phyloP scores from a whole-genome alignment of 768 basidiomycete species.

The Candolleomyces eurysporus region DNA sequence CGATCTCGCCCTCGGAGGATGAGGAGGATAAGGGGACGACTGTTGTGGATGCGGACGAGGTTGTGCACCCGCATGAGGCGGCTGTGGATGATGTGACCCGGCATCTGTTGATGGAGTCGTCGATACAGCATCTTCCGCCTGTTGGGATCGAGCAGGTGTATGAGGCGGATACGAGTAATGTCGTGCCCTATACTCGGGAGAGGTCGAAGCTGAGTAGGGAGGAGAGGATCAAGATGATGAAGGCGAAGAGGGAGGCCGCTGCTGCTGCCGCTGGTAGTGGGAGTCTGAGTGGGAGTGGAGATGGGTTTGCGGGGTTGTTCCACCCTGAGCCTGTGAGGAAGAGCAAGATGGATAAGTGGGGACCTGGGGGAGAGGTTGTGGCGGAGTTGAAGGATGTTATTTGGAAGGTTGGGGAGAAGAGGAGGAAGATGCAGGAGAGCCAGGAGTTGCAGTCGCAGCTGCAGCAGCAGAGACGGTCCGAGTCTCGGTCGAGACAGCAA shows the following conservation, averaged over 20 bases:
- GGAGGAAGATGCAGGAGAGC: constrained; percentile 46
- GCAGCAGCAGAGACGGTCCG: neutral
- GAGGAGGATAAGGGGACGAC: constrained; percentile 21
- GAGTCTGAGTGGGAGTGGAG: constrained; percentile 10
- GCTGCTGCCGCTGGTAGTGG: constrained; percentile 1
- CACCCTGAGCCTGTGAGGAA: constrained; percentile 4
- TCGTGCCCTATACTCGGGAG: constrained; percentile 46
- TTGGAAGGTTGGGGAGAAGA: constrained; percentile 77
- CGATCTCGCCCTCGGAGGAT: constrained; percentile 35
- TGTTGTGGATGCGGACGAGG: constrained; percentile 26
- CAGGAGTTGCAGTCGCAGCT: neutral
- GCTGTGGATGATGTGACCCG: constrained; percentile 52
- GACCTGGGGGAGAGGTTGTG: constrained; percentile 76
- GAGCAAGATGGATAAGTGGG: constrained; percentile 50
- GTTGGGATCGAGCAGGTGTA: constrained; percentile 82
- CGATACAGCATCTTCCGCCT: constrained; percentile 55
- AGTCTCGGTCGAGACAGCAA: neutral
- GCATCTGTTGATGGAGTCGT: constrained; percentile 52
- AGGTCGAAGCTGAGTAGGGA: constrained; percentile 68
- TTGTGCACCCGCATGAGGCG: constrained; percentile 11
- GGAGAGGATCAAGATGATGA: constrained; percentile 65
- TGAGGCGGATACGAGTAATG: constrained; percentile 58
- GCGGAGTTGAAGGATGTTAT: constrained; percentile 86
- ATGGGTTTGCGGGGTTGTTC: neutral
- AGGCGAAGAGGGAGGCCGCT: constrained; percentile 48